Evolutionary conservation across 179 eudicot genomes (phyloP).

Genomic region (Beta macrorhiza): DNA sequence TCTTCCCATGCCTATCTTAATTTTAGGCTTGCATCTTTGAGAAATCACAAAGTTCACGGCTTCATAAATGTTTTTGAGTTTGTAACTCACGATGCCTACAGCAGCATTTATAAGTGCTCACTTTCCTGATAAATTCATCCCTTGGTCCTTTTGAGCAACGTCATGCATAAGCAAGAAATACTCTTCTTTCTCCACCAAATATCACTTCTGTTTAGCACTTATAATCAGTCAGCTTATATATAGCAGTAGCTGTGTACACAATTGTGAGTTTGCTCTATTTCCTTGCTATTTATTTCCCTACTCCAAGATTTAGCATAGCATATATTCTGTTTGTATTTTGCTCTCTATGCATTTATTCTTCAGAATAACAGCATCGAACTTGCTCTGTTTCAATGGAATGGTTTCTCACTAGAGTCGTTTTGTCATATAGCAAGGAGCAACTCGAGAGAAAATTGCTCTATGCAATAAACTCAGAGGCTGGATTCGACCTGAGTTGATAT

Average conservation of each 20-base stretch:
- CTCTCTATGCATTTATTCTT: not conserved
- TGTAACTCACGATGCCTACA: not conserved
- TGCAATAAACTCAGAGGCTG: slow-evolving; percentile 92
- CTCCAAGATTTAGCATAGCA: not conserved
- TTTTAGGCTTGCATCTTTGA: not conserved
- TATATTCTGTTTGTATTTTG: not conserved
- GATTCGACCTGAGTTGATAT: slow-evolving; percentile 82
- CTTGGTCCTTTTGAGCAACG: not conserved
- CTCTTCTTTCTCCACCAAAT: not conserved
- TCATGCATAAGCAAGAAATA: not conserved
- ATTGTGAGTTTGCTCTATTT: not conserved
- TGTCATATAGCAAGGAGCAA: slow-evolving; percentile 71
- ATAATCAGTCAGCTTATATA: not conserved
- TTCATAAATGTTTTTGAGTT: not conserved
- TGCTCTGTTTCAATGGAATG: not conserved
- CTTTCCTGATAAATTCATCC: too few relatives aligned
- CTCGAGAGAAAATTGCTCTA: slow-evolving; percentile 84
- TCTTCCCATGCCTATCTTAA: not conserved
- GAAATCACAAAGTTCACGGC: not conserved
- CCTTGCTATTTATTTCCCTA: not conserved
- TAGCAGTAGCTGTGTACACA: not conserved
- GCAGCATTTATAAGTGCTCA: not conserved
- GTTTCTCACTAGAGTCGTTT: not conserved
- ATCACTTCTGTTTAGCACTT: not conserved
- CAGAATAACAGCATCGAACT: not conserved